Percentiles rank a stretch among this genome's conserved stretches.
These are phyloP conservation scores for Pythium plurisporium DNA, from an alignment of 352 stramenopile species.

Conservation along the genomic window DNA sequence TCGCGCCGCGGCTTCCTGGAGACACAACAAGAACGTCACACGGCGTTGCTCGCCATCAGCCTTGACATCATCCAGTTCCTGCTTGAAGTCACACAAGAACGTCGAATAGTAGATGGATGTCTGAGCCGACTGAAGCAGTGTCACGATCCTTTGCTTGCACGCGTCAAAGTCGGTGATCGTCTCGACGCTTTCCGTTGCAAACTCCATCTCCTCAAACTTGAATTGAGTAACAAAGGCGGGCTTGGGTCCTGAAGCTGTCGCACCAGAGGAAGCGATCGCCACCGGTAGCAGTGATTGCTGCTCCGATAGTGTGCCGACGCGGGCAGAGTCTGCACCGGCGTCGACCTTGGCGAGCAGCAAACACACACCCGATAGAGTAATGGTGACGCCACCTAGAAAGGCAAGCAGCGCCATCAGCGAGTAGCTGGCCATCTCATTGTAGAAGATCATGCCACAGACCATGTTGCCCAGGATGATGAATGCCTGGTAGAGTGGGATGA, in stretches of 20 bases:
- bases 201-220: constrained; percentile 60
- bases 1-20: constrained; percentile 49
- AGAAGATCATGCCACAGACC: constrained; percentile 72
- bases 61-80: constrained; percentile 26
- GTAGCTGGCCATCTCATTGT: constrained; percentile 74
- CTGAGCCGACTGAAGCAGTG: constrained; percentile 44
- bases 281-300: constrained; percentile 16
- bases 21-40: constrained; percentile 56
- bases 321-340: not conserved
- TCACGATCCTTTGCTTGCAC: constrained; percentile 58
- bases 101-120: constrained; percentile 77
- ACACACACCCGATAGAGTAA: constrained; percentile 61
- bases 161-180: constrained; percentile 56
- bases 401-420: constrained; percentile 31
- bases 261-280: not conserved
- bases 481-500: constrained; percentile 76
- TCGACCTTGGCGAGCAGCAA: constrained; percentile 60
- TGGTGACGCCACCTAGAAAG: constrained; percentile 49
- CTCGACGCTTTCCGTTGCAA: constrained; percentile 33
- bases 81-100: constrained; percentile 74
- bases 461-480: constrained; percentile 83
- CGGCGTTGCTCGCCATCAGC: constrained; percentile 18
- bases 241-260: not conserved
- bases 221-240: constrained; percentile 27
- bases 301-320: constrained; percentile 2